Percentiles rank a stretch among this genome's conserved stretches.
Evolutionary conservation across 164 flowering plant genomes (phyloP).

Genomic region (Malania oleifera): DNA sequence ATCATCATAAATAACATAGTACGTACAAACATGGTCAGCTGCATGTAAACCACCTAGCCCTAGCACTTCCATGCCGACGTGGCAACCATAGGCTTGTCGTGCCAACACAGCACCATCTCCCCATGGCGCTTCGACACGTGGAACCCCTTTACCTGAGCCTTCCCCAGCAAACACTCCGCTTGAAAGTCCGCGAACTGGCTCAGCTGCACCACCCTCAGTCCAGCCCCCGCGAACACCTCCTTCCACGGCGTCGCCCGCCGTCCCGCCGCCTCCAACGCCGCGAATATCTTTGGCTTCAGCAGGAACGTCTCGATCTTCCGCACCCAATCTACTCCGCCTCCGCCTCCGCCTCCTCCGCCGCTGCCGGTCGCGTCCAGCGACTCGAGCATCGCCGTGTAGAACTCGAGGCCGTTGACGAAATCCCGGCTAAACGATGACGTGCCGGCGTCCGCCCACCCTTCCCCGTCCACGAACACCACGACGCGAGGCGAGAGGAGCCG

Average conservation of each 20-base stretch:
- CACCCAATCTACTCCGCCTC: conserved; percentile 23
- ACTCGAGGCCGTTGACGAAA: conserved; percentile 57
- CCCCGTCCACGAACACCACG: conserved; percentile 60
- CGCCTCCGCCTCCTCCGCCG: conserved; percentile 18
- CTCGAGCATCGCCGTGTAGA: conserved; percentile 64
- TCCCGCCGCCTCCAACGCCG: conserved; percentile 38
- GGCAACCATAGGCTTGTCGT: conserved; percentile 65
- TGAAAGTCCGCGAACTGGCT: conserved; percentile 75
- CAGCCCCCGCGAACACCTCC: conserved; percentile 56
- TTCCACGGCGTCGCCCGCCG: conserved; percentile 40
- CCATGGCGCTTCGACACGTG: conserved; percentile 69
- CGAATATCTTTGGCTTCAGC: conserved; percentile 52
- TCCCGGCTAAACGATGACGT: conserved; percentile 43
- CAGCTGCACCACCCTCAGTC: conserved; percentile 57
- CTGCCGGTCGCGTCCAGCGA: conserved; percentile 62
- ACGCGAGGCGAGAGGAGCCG: conserved; percentile 48
- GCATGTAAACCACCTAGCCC: neutral
- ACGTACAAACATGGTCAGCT: too few relatives aligned
- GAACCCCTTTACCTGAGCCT: conserved; percentile 70
- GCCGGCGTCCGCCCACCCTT: conserved; percentile 39
- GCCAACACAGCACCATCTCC: conserved; percentile 88
- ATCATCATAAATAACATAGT: too few relatives aligned
- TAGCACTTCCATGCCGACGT: conserved; percentile 92
- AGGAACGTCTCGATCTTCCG: conserved; percentile 57
- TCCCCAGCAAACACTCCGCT: conserved; percentile 68